Percentiles rank a stretch among this genome's conserved stretches.
phyloP scores from a whole-genome alignment of 176 grass and related monocot species.

The maize (Zea mays) region DNA sequence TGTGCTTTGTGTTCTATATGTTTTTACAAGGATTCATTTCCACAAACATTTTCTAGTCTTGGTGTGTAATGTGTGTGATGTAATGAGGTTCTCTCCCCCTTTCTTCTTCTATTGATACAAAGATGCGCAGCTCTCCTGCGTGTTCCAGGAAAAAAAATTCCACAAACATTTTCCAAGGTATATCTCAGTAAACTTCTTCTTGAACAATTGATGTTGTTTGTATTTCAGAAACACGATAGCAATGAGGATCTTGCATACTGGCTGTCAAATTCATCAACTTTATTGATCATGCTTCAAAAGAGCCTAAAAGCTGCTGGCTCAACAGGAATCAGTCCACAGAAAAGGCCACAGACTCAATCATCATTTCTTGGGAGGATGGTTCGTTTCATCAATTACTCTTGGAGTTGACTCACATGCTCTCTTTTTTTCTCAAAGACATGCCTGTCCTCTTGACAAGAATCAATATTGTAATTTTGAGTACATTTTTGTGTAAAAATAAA shows the following conservation, averaged over 20 bases:
- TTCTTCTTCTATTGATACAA: too few relatives aligned
- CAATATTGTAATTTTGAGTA: conserved; percentile 12
- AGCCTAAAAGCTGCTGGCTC: conserved; percentile 65
- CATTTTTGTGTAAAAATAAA: conserved; percentile 12
- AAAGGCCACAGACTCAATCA: conserved; percentile 56
- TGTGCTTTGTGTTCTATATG: conserved; percentile 12
- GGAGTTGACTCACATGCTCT: background rate
- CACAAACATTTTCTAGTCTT: conserved; percentile 1
- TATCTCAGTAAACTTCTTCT: conserved; percentile 26
- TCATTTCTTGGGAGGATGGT: conserved; percentile 82
- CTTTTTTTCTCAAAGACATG: background rate
- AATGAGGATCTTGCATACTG: conserved; percentile 92
- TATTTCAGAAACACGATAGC: conserved; percentile 68
- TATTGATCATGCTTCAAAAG: conserved; percentile 86
- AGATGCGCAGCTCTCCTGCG: too few relatives aligned
- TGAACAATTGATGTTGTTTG: background rate
- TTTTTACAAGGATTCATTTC: conserved; percentile 4
- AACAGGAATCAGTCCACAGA: conserved; percentile 46
- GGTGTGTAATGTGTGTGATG: too few relatives aligned
- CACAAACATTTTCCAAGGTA: background rate
- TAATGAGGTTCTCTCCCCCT: too few relatives aligned
- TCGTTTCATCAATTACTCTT: conserved; percentile 20
- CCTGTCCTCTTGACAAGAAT: conserved; percentile 3
- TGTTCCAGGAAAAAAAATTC: background rate
- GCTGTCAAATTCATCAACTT: conserved; percentile 88